Conservation (phyloP, 139 green algal species). For the Closterium sp. region DNA sequence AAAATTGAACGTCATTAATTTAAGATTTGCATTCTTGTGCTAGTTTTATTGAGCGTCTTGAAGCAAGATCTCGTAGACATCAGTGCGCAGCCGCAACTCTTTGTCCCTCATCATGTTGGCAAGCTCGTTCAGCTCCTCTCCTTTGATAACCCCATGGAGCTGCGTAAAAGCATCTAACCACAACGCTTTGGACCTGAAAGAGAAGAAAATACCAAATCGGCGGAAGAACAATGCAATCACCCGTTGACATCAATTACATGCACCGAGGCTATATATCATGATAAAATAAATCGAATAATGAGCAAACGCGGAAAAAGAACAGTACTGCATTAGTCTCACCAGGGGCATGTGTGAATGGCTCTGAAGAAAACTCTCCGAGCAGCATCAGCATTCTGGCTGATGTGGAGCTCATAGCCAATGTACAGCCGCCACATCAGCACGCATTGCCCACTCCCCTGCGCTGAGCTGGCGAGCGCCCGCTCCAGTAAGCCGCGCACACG, state of each 20-base stretch:
- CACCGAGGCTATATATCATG: no score
- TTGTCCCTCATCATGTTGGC: constrained; percentile 68
- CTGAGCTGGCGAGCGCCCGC: neutral
- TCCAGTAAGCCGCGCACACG: constrained; percentile 28
- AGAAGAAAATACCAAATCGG: no score
- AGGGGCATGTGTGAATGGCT: constrained; percentile 70
- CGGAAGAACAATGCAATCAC: no score
- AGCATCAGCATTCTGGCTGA: constrained; percentile 23
- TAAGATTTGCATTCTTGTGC: no score
- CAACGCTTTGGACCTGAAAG: constrained; percentile 68
- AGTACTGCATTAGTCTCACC: constrained; percentile 17
- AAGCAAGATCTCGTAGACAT: constrained; percentile 73
- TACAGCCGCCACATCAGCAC: constrained; percentile 58
- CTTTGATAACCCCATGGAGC: constrained; percentile 51
- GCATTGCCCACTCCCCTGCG: constrained; percentile 37
- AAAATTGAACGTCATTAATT: neutral
- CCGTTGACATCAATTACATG: no score
- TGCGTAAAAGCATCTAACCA: constrained; percentile 70
- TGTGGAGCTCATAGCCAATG: constrained; percentile 46
- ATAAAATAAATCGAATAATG: no score
- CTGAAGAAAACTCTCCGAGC: constrained; percentile 71
- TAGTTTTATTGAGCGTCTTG: constrained; percentile 1
- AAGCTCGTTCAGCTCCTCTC: constrained; percentile 67
- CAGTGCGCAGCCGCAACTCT: constrained; percentile 68
- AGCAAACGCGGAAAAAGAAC: neutral